Conservation (phyloP, 2,329 filamentous ascomycete genomes). For the Leptodontidium sp. region DNA sequence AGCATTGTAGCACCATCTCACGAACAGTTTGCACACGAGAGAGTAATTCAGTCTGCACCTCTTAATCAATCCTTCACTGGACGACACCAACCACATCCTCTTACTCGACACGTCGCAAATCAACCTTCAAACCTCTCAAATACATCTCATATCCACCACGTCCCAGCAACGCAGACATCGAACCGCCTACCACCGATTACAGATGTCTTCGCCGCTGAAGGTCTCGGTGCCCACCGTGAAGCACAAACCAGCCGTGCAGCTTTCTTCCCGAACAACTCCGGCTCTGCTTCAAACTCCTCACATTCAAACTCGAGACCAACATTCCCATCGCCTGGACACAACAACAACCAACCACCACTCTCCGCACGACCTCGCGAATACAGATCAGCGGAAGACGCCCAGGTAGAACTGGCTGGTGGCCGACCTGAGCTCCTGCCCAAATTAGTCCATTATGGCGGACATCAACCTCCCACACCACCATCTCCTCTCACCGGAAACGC, state of each 20-base stretch:
- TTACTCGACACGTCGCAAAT: constrained; percentile 80
- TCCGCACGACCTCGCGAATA: constrained; percentile 80
- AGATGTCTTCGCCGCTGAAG: constrained; percentile 87
- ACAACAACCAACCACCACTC: constrained; percentile 61
- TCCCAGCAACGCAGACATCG: constrained; percentile 85
- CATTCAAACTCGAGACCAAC: constrained; percentile 72
- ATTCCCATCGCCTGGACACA: constrained; percentile 80
- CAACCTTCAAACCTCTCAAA: constrained; percentile 84
- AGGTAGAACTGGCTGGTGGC: constrained; percentile 89
- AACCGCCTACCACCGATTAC: constrained; percentile 94
- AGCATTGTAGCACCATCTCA: constrained; percentile 96
- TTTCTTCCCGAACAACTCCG: constrained; percentile 39
- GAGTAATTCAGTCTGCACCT: constrained; percentile 95
- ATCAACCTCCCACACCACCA: constrained; percentile 88
- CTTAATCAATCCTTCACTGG: constrained; percentile 96
- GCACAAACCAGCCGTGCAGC: constrained; percentile 30
- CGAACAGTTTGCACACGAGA: constrained; percentile 89
- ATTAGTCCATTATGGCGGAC: constrained; percentile 93
- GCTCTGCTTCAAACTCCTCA: constrained; percentile 61
- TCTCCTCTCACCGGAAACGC: constrained; percentile 52
- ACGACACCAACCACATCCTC: constrained; percentile 78
- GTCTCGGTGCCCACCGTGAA: constrained; percentile 70
- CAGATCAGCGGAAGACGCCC: constrained; percentile 93
- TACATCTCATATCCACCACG: constrained; percentile 89
- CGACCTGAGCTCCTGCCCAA: constrained; percentile 91